A percentile compares a stretch with the other conserved stretches of the same genome.
Conservation (phyloP, 2,329 filamentous ascomycete genomes). For the Ophiostoma ulmi region DNA sequence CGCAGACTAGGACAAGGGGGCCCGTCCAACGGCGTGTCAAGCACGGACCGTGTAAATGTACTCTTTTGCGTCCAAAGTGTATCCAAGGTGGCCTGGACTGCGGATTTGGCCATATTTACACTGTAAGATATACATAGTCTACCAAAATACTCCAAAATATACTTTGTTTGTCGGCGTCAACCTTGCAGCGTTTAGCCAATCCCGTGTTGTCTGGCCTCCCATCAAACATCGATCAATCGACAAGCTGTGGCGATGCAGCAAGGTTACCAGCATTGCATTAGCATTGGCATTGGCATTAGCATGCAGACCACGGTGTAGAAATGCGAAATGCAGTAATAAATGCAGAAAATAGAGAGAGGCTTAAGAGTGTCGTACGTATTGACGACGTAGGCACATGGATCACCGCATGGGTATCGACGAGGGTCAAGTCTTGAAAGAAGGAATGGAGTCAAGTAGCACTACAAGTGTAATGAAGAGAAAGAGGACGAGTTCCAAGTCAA, state of each 20-base stretch:
- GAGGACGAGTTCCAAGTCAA: background rate
- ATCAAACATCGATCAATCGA: conserved; percentile 35
- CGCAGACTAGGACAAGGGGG: conserved; percentile 38
- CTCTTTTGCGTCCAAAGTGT: background rate
- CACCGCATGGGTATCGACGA: background rate
- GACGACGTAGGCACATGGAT: conserved; percentile 13
- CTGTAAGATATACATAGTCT: no score
- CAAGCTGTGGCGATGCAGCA: conserved; percentile 17
- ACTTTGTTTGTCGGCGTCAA: conserved; percentile 9
- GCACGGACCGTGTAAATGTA: conserved; percentile 12
- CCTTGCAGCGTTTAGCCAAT: conserved; percentile 30
- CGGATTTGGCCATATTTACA: no score
- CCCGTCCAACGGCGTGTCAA: conserved; percentile 24
- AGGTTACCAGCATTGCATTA: background rate
- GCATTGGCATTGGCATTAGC: background rate
- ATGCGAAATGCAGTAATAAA: background rate
- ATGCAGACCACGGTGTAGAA: background rate
- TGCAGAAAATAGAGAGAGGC: background rate
- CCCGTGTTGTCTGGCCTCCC: conserved; percentile 27
- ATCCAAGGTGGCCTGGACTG: no score
- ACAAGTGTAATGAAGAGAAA: background rate
- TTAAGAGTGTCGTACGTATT: conserved; percentile 3
- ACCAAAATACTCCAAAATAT: no score
- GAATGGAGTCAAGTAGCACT: background rate
- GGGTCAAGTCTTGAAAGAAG: background rate